phyloP scores from a whole-genome alignment of 352 stramenopile genomes.

The Sclerospora graminicola region DNA sequence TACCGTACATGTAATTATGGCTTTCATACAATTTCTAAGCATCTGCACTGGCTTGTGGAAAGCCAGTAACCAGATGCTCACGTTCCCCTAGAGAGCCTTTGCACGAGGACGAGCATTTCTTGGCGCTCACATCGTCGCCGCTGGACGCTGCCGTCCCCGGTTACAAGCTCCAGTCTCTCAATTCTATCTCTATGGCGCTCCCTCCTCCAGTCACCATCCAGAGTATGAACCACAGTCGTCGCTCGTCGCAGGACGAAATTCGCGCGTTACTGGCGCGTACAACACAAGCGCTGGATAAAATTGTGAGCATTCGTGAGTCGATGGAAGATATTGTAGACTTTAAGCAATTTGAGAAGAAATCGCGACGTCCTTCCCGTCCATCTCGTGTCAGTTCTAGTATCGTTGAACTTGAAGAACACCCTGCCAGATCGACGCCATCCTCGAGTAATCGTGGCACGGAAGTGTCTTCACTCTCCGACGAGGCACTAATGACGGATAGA shows the following conservation, averaged over 20 bases:
- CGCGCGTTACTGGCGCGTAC: slow-evolving; percentile 59
- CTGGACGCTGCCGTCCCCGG: too few species aligned
- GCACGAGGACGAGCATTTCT: too few species aligned
- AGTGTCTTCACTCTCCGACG: slow-evolving; percentile 30
- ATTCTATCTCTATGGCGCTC: too few species aligned
- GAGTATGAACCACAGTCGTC: slow-evolving; percentile 20
- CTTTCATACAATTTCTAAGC: neutral
- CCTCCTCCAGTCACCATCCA: slow-evolving; percentile 4
- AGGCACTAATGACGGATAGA: slow-evolving; percentile 19
- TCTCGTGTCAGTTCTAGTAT: slow-evolving; percentile 26
- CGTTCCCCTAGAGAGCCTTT: too few species aligned
- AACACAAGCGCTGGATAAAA: slow-evolving; percentile 62
- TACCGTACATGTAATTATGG: too few species aligned
- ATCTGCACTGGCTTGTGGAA: too few species aligned
- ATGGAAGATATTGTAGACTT: slow-evolving; percentile 80
- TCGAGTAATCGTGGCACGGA: slow-evolving; percentile 56
- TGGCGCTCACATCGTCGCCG: too few species aligned
- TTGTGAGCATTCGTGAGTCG: slow-evolving; percentile 75
- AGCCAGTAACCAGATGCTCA: too few species aligned
- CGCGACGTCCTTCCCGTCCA: slow-evolving; percentile 13
- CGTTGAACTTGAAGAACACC: slow-evolving; percentile 18
- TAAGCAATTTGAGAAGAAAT: slow-evolving; percentile 57
- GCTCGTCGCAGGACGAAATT: slow-evolving; percentile 63
- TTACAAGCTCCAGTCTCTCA: too few species aligned
- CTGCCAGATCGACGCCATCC: slow-evolving; percentile 11